A percentile compares a stretch with the other conserved stretches of the same genome.
Evolutionary conservation across 2,329 filamentous ascomycete genomes (phyloP).

Genomic region (Fusarium transvaalense): DNA sequence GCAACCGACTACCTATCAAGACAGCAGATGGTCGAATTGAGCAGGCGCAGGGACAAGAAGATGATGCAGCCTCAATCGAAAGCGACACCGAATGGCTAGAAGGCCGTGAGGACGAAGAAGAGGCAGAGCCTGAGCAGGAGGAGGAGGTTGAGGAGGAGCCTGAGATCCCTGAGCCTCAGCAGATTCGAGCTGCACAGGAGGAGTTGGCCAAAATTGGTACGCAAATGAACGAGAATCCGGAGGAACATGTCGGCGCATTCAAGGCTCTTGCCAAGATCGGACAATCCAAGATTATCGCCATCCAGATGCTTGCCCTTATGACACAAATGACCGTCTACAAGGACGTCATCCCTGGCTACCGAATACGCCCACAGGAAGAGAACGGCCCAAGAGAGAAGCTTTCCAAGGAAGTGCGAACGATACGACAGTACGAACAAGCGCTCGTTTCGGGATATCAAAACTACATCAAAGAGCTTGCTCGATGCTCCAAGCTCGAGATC

Average conservation of each 20-base stretch:
- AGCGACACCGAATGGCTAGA: slow-evolving; percentile 75
- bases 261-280: slow-evolving; percentile 82
- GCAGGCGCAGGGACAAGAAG: slow-evolving; percentile 66
- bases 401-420: slow-evolving; percentile 88
- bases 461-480: slow-evolving; percentile 82
- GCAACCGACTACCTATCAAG: slow-evolving; percentile 85
- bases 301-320: slow-evolving; percentile 87
- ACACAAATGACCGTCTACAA: slow-evolving; percentile 93
- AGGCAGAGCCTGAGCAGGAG: slow-evolving; percentile 65
- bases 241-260: slow-evolving; percentile 86
- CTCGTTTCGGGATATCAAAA: slow-evolving; percentile 86
- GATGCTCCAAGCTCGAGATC: slow-evolving; percentile 71
- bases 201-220: slow-evolving; percentile 87
- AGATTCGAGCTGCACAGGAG: slow-evolving; percentile 89
- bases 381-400: slow-evolving; percentile 82
- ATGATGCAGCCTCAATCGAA: slow-evolving; percentile 69
- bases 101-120: slow-evolving; percentile 67
- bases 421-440: slow-evolving; percentile 88
- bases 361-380: slow-evolving; percentile 85
- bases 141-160: slow-evolving; percentile 64
- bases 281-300: slow-evolving; percentile 74
- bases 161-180: slow-evolving; percentile 78
- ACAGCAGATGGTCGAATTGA: slow-evolving; percentile 81
- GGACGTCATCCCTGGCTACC: slow-evolving; percentile 95
- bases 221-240: slow-evolving; percentile 89